phyloP scores from a whole-genome alignment of 2,329 filamentous ascomycete genomes.

The Diaporthe destruens region DNA sequence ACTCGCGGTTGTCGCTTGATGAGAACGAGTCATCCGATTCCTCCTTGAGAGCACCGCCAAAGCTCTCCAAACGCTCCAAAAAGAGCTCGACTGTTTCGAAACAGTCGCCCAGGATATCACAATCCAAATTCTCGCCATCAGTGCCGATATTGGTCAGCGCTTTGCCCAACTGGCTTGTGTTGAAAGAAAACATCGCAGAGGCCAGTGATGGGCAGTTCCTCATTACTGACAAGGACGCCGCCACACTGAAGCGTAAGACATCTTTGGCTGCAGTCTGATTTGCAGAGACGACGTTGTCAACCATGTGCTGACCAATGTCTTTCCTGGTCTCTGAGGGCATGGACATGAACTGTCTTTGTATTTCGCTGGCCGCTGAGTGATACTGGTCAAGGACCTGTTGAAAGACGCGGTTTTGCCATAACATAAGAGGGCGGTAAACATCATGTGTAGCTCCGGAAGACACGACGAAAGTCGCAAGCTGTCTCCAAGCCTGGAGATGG shows the following conservation, averaged over 20 bases:
- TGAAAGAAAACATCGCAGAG: slow-evolving; percentile 63
- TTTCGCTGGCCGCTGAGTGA: slow-evolving; percentile 66
- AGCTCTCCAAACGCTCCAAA: slow-evolving; percentile 57
- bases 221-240: slow-evolving; percentile 65
- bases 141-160: slow-evolving; percentile 63
- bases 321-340: slow-evolving; percentile 61
- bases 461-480: slow-evolving; percentile 71
- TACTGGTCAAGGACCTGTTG: slow-evolving; percentile 70
- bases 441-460: slow-evolving; percentile 57
- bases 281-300: slow-evolving; percentile 62
- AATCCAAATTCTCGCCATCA: slow-evolving; percentile 59
- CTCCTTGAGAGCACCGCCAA: slow-evolving; percentile 53
- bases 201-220: slow-evolving; percentile 59
- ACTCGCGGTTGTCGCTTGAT: slow-evolving; percentile 50
- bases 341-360: slow-evolving; percentile 66
- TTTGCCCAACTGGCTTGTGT: slow-evolving; percentile 63
- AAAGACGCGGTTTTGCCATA: slow-evolving; percentile 71
- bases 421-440: slow-evolving; percentile 62
- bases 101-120: slow-evolving; percentile 59
- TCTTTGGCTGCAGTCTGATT: slow-evolving; percentile 68
- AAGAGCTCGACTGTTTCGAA: slow-evolving; percentile 63
- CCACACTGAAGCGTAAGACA: slow-evolving; percentile 62
- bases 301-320: slow-evolving; percentile 58
- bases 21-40: slow-evolving; percentile 49
- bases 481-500: slow-evolving; percentile 72